Base-by-base conservation (phyloP, 2,329 filamentous ascomycete species). In the Didymella exigua region DNA sequence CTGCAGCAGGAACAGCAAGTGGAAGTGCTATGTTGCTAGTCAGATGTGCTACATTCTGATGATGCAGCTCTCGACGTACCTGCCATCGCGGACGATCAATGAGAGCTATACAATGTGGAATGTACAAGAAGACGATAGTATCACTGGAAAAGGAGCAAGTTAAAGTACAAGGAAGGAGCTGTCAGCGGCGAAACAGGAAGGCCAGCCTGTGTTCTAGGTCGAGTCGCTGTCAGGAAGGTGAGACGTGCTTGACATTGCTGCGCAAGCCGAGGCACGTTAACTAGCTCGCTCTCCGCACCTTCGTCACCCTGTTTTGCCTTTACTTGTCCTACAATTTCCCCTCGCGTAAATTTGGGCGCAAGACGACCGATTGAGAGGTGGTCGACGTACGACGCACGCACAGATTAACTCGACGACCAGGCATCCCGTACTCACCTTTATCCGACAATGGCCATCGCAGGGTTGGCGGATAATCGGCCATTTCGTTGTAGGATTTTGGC, bases 1-100 rank as follows among this genome's bases (percentile, higher is more conserved):
- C 66, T 3, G 72, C 70, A n/a, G 68, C 71, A 7, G 73, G 69
- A 21, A 75, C 29, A 18, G 67, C 63, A 48, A 64, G 57, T 13
- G 69, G 65, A 31, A 74, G 62, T 4, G 61, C 70, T 72, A n/a
- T n/a, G 53, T 47, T 47, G 43, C 43, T n/a, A 4, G 33, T 54
- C 40, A 56, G 33, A 10, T n/a, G 29, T 5, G 19, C 16, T 48
- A 4, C 1, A 18, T 23, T 24, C 14, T 21, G 1, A 14, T 3
- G 10, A 18, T n/a, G 33, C 9, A 33, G 21, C n/a, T 26, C 26
- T 26, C 19, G 7, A 38, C 47, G 49, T 44, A 61, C 60, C 49
- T 26, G 55, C 41, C 60, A 61, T 63, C 36, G 26, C 54, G 19
- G 27, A n/a, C 4, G 13, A 21, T 31, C 29, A 16, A 26, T 19